Evolutionary conservation across 805 yeast genomes (phyloP), one percentile per base, ranked within the genome.

Genomic region (Candida methanosorbosa): DNA sequence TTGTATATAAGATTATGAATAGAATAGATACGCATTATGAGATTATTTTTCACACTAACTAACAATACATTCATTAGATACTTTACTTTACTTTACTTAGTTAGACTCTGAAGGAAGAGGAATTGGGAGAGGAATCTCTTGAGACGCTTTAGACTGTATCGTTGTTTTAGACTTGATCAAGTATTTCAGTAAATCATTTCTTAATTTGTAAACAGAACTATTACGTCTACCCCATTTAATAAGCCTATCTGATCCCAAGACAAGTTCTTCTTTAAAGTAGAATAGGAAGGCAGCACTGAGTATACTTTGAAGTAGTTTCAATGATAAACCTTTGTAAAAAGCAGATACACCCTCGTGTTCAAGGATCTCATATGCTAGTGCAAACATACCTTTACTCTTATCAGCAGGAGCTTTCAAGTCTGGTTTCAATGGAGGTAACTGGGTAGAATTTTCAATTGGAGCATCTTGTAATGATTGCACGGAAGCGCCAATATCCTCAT

Each of bases 231-330:
- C 52, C 38, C 55, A 44, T 35, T 63, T 68, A 38, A 83, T 67
- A 34, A 81, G 41, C 37, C 59, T 60, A 34, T 78, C 65, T 31
- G 84, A 72, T 30, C 79, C 67, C 3, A 64, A 51, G 38, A 81
- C 76, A 44, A 87, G 70, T 57, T 83, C 87, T 57, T 88, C 96
- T 61, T 88, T 88, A 63, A 88, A 86, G 58, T 78, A 83, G 54
- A 88, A 88, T 50, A 88, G 66, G 48, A 88, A 83, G 1, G 95
- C 96, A 2, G 95, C 90, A 27, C 94, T 86, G 38, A 81, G 56
- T 31, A 90, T 86, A 40, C 88, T 76, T 61, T 88, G 97, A 18
- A 79, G 57, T 40, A 90, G 66, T 60, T 88, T 88, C 36, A 87
- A 75, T 35, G 72, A 63, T 41, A 88, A 69, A 1, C 97, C 97